Conservation (phyloP, 2,329 filamentous ascomycete genomes). For the Alternaria sp. region DNA sequence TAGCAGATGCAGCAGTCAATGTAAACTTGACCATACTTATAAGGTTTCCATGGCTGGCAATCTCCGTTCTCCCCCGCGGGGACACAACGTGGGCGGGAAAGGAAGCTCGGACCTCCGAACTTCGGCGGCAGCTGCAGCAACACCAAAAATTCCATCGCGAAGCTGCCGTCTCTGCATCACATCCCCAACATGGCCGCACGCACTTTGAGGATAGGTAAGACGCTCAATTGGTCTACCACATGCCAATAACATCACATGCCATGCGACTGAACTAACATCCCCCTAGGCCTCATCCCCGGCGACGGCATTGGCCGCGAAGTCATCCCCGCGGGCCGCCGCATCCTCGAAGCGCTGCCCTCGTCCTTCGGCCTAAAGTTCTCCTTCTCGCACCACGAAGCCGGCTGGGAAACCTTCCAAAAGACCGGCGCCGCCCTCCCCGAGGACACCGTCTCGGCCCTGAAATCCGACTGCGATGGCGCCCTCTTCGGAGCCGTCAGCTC, state of each 20-base stretch:
- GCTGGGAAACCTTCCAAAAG: slow-evolving; percentile 90
- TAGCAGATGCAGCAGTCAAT: background rate
- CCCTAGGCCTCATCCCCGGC: slow-evolving; percentile 89
- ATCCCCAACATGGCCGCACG: slow-evolving; percentile 38
- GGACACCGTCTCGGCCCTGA: slow-evolving; percentile 85
- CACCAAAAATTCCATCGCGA: slow-evolving; percentile 21
- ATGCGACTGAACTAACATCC: slow-evolving; percentile 7
- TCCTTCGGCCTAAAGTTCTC: slow-evolving; percentile 92
- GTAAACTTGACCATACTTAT: background rate
- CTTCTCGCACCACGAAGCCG: slow-evolving; percentile 91
- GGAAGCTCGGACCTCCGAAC: slow-evolving; percentile 17
- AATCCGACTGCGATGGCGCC: slow-evolving; percentile 90
- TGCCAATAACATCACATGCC: too few relatives aligned
- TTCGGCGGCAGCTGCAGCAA: slow-evolving; percentile 14
- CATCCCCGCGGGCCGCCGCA: slow-evolving; percentile 87
- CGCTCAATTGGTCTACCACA: accelerated
- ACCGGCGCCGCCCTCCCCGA: slow-evolving; percentile 89
- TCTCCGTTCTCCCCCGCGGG: background rate
- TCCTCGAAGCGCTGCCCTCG: slow-evolving; percentile 91
- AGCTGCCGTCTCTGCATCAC: slow-evolving; percentile 9
- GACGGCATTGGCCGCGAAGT: slow-evolving; percentile 99
- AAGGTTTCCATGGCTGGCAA: background rate
- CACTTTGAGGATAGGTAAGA: slow-evolving; percentile 38
- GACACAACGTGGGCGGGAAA: background rate
- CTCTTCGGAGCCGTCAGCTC: slow-evolving; percentile 95